phyloP scores from a whole-genome alignment of 2,329 filamentous ascomycete genomes.

The Scytalidium sp. region DNA sequence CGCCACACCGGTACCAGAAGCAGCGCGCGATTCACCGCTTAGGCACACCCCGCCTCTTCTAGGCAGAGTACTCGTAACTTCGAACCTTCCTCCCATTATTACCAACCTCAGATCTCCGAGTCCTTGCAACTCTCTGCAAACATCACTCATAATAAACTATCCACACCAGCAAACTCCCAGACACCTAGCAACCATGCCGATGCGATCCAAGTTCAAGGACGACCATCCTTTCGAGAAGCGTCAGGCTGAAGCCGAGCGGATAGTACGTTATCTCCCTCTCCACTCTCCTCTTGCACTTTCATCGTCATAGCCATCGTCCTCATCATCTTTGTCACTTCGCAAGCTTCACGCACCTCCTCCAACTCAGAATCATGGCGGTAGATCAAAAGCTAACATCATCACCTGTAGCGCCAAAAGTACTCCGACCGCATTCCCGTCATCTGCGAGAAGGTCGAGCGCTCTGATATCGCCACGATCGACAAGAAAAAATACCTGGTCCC shows the following conservation, averaged over 20 bases:
- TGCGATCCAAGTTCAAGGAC: slow-evolving; percentile 99
- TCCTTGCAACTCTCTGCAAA: slow-evolving; percentile 7
- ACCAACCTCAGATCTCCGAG: background rate
- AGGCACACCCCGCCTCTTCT: background rate
- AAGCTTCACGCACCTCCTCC: background rate
- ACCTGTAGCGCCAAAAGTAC: slow-evolving; percentile 79
- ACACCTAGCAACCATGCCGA: slow-evolving; percentile 37
- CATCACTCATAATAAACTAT: background rate
- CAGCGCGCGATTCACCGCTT: background rate
- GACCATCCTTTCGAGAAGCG: slow-evolving; percentile 99
- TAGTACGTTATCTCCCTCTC: slow-evolving; percentile 20
- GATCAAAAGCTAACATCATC: slow-evolving; percentile 9
- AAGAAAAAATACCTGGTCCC: slow-evolving; percentile 99
- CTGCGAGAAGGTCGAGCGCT: slow-evolving; percentile 99
- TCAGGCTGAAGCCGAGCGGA: slow-evolving; percentile 97
- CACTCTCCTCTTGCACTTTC: slow-evolving; percentile 1
- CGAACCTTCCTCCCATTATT: background rate
- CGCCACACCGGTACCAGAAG: background rate
- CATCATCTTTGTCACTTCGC: slow-evolving; percentile 1
- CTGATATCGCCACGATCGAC: slow-evolving; percentile 98
- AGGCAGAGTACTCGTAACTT: background rate
- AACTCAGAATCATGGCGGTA: background rate
- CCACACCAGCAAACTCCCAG: background rate
- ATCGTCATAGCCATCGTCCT: slow-evolving; percentile 7
- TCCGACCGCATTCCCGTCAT: slow-evolving; percentile 98